Percentiles rank a stretch among this genome's conserved stretches.
These are phyloP conservation scores for Fomitopsis pinicola DNA, from an alignment of 1,284 basidiomycete genomes.

Conservation along the genomic window DNA sequence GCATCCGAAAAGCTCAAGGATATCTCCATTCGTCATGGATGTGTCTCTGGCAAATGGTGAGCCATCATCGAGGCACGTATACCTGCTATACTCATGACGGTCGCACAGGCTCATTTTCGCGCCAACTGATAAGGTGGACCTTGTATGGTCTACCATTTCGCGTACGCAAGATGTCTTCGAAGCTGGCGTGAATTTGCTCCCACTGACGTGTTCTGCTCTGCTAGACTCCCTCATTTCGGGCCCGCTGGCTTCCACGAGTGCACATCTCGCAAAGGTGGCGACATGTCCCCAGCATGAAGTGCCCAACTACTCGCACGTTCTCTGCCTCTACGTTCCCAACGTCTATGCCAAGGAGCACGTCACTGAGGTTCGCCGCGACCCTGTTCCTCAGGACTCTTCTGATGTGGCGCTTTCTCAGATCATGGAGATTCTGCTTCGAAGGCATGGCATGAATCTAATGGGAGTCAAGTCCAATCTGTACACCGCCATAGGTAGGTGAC, in stretches of 20 bases:
- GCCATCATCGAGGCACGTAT: background rate
- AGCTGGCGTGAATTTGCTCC: background rate
- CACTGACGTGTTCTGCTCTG: background rate
- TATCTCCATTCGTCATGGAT: slow-evolving; percentile 49
- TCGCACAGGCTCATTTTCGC: slow-evolving; percentile 57
- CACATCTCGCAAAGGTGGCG: slow-evolving; percentile 55
- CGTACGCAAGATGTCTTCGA: slow-evolving; percentile 29
- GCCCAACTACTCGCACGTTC: slow-evolving; percentile 52
- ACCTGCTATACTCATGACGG: background rate
- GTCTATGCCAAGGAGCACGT: slow-evolving; percentile 60
- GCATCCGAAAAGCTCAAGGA: slow-evolving; percentile 53
- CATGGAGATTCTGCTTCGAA: slow-evolving; percentile 59
- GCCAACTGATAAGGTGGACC: slow-evolving; percentile 53
- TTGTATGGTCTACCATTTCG: slow-evolving; percentile 54
- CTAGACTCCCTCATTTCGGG: slow-evolving; percentile 60
- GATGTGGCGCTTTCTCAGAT: slow-evolving; percentile 35
- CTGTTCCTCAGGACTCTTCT: background rate
- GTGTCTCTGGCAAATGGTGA: slow-evolving; percentile 65
- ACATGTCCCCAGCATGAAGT: slow-evolving; percentile 49
- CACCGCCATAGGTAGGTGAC: slow-evolving; percentile 47
- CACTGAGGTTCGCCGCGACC: slow-evolving; percentile 38
- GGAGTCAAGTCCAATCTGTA: slow-evolving; percentile 72
- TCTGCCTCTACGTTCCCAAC: slow-evolving; percentile 70
- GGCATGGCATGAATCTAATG: slow-evolving; percentile 58
- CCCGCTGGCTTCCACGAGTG: slow-evolving; percentile 51